Percentiles rank a stretch among this genome's conserved stretches.
Conservation (phyloP, 768 basidiomycete genomes). For the Naganishia antarctica region DNA sequence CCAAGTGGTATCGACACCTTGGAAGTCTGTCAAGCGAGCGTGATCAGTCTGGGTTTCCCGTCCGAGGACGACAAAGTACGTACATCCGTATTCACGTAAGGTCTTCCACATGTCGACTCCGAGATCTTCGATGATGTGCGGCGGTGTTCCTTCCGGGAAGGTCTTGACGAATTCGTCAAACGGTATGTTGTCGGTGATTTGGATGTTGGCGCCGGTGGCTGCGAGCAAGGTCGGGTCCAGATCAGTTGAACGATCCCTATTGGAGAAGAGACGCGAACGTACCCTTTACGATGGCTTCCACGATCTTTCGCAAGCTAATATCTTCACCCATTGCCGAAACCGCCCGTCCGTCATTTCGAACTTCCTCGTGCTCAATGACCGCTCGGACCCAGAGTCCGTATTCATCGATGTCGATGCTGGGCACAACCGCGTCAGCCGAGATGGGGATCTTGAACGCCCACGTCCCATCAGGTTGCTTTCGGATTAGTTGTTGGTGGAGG, state of each 20-base stretch:
- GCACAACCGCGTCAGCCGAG: neutral
- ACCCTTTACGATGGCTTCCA: neutral
- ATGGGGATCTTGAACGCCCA: neutral
- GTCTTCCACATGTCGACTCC: neutral
- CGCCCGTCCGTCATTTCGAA: slow-evolving; percentile 5
- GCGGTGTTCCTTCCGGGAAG: slow-evolving; percentile 6
- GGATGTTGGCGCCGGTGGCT: slow-evolving; percentile 17
- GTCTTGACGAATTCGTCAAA: slow-evolving; percentile 4
- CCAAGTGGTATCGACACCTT: slow-evolving; percentile 11
- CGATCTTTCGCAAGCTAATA: neutral
- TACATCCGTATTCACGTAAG: neutral
- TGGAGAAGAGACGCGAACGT: no score
- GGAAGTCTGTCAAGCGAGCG: neutral
- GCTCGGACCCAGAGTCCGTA: slow-evolving; percentile 20
- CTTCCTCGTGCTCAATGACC: slow-evolving; percentile 18
- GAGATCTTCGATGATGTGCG: slow-evolving; percentile 17
- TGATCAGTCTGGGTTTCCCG: neutral
- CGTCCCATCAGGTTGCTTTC: neutral
- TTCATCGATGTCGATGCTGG: slow-evolving; percentile 23
- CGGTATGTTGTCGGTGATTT: neutral
- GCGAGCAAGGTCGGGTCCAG: neutral
- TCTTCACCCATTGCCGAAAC: slow-evolving; percentile 1
- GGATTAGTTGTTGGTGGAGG: neutral
- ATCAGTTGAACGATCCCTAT: neutral
- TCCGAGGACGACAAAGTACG: neutral